Conservation (phyloP, 192 early-diverging fungal species). For the Backusella circina region DNA sequence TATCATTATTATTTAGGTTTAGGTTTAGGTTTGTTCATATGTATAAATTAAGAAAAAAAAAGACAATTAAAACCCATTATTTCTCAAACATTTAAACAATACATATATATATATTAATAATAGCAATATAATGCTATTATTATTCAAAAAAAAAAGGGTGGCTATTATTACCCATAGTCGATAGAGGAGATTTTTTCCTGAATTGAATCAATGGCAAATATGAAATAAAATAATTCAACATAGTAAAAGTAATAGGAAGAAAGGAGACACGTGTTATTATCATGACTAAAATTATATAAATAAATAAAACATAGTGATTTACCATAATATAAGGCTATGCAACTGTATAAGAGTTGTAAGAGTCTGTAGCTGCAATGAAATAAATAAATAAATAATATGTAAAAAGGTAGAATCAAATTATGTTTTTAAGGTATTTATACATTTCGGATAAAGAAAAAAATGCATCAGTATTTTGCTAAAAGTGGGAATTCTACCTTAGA, state of each 20-base stretch:
- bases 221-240: not conserved
- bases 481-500: not conserved
- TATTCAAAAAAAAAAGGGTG: not conserved
- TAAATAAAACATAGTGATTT: not conserved
- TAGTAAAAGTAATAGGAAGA: not conserved
- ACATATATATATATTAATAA: not conserved
- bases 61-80: not conserved
- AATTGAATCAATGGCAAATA: not conserved
- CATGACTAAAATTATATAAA: not conserved
- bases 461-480: not conserved
- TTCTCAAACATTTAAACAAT: not conserved
- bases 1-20: not conserved
- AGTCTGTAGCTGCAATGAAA: not conserved
- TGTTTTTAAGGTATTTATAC: not conserved
- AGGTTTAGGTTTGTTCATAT: not conserved
- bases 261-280: not conserved
- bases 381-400: not conserved
- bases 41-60: not conserved
- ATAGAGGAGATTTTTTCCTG: not conserved
- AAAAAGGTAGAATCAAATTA: not conserved
- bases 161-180: not conserved
- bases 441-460: not conserved
- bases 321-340: not conserved
- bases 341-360: not conserved
- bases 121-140: not conserved